A percentile compares a stretch with the other conserved stretches of the same genome.
These are phyloP conservation scores for Geranium brycei DNA, from an alignment of 345 rosid species.

Conservation along the genomic window DNA sequence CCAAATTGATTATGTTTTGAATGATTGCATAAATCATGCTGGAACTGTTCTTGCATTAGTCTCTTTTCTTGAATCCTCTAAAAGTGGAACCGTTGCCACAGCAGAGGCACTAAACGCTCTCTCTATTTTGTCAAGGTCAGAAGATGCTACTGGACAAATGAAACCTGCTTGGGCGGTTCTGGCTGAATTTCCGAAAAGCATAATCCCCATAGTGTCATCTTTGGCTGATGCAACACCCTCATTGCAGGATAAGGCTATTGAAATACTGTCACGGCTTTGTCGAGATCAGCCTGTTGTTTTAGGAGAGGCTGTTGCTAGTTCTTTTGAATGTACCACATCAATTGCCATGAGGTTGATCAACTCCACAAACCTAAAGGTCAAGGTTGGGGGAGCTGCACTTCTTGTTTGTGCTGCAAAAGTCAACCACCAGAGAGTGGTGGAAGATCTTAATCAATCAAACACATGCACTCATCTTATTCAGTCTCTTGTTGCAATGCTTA, in stretches of 20 bases:
- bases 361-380: conserved; percentile 54
- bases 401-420: conserved; percentile 92
- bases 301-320: conserved; percentile 54
- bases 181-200: conserved; percentile 64
- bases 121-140: conserved; percentile 74
- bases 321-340: conserved; percentile 58
- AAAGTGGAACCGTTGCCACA: conserved; percentile 48
- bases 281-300: conserved; percentile 65
- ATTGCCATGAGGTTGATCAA: conserved; percentile 63
- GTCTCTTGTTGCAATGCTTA: conserved; percentile 64
- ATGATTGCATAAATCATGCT: conserved; percentile 80
- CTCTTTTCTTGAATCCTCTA: conserved; percentile 73
- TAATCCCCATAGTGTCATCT: conserved; percentile 69
- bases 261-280: conserved; percentile 78
- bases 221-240: conserved; percentile 60
- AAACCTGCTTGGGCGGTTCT: conserved; percentile 96
- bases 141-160: conserved; percentile 32
- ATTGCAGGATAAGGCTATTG: conserved; percentile 93
- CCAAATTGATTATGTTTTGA: conserved; percentile 47
- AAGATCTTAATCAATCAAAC: conserved; percentile 71
- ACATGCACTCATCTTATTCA: conserved; percentile 48
- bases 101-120: conserved; percentile 91
- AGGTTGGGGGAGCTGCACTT: conserved; percentile 91
- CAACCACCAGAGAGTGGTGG: conserved; percentile 64
- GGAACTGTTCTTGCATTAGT: conserved; percentile 93